Conservation (phyloP, 2,329 filamentous ascomycete genomes). For the Reticulascus tulasneorum region DNA sequence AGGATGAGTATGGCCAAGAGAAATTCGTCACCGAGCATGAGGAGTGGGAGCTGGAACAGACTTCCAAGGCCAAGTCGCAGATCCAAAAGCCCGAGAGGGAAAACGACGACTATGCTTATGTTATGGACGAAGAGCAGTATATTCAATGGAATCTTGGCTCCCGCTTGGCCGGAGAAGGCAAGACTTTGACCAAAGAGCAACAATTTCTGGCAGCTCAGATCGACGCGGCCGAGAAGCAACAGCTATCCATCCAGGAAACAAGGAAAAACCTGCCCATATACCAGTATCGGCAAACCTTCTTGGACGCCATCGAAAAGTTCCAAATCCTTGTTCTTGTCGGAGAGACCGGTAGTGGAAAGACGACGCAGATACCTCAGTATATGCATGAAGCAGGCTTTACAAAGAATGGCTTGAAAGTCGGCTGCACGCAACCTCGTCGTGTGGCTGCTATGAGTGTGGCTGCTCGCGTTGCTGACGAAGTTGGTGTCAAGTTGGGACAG, state of each 20-base stretch:
- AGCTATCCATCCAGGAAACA: slow-evolving; percentile 84
- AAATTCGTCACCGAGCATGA: slow-evolving; percentile 91
- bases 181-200: slow-evolving; percentile 73
- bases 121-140: slow-evolving; percentile 85
- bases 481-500: slow-evolving; percentile 82
- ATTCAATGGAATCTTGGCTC: slow-evolving; percentile 81
- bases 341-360: slow-evolving; percentile 93
- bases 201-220: slow-evolving; percentile 74
- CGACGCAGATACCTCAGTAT: slow-evolving; percentile 92
- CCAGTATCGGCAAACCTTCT: slow-evolving; percentile 76
- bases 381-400: slow-evolving; percentile 88
- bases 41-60: slow-evolving; percentile 91
- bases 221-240: slow-evolving; percentile 83
- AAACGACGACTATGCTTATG: slow-evolving; percentile 85
- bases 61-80: slow-evolving; percentile 81
- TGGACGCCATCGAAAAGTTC: slow-evolving; percentile 79
- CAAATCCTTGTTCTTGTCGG: slow-evolving; percentile 90
- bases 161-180: slow-evolving; percentile 66
- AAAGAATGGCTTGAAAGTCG: slow-evolving; percentile 77
- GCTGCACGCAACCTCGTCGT: slow-evolving; percentile 89
- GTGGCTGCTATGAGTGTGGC: slow-evolving; percentile 98
- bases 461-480: slow-evolving; percentile 91
- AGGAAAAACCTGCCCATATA: slow-evolving; percentile 89
- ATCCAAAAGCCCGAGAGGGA: slow-evolving; percentile 71
- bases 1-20: slow-evolving; percentile 82